Base-by-base conservation (phyloP, 805 yeast species). In the Nakazawaea pomicola region DNA sequence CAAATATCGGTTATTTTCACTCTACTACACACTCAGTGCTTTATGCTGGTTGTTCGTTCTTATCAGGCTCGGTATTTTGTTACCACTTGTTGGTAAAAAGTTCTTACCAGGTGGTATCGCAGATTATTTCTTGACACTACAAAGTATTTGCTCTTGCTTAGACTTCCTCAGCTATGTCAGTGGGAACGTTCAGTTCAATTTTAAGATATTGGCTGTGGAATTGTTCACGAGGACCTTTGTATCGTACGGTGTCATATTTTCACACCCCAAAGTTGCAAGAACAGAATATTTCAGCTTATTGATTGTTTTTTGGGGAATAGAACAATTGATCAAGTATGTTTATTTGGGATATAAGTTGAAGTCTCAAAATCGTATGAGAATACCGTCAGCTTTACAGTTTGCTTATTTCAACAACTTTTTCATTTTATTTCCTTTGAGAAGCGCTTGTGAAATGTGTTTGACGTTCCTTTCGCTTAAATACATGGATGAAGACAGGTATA, bases 31-130 rank as follows among this genome's bases (percentile, higher is more conserved):
- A 5, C 62, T 63, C 6, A 48, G 70, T 1, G 54, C 66, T 12
- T 58, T 72, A 3, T 56, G 74, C 15, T 74, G 80, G 80, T 50
- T 65, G 6, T 64, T 75, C 45, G 72, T 76, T 45, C 62, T 58
- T 39, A 50, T 66, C 2, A 57, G 91, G 35, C 67, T 80, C 46
- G 41, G 68, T 11, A 58, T 80, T 1, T 59, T 83, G 23, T 60
- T 76, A 33, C 85, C 86, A 1, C 58, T 83, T 19, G 86, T 79
- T n/a, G 84, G 87, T 0, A 58, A 77, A 24, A 66, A 65, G 47
- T 82, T 79, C 48, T 56, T 82, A 16, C 83, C 88, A 1, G 87
- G 82, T 6, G 89, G 87, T 0, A 76, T 83, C 10, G 84, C 85
- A 33, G 83, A 76, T 48, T 82, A 79, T 58, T 73, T 78, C 38